Conservation (phyloP, 768 basidiomycete species). For the Leccinum uliginosum region DNA sequence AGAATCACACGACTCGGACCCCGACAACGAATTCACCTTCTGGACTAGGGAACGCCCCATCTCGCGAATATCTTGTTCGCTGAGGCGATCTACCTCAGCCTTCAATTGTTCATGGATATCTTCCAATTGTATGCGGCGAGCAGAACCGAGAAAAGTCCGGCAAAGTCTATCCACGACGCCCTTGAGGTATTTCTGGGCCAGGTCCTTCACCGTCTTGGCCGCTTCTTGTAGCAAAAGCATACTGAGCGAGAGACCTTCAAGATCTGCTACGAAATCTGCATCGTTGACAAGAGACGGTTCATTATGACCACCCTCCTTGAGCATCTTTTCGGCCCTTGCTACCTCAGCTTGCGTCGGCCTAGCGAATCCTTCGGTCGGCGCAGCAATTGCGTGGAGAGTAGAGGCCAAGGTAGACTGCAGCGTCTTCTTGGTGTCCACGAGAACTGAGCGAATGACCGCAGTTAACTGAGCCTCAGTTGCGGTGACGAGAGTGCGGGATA, state of each 20-base stretch:
- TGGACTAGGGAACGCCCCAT: slow-evolving; percentile 12
- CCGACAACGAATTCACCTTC: slow-evolving; percentile 17
- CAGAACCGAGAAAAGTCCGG: slow-evolving; percentile 7
- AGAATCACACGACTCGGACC: neutral
- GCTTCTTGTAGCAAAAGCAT: slow-evolving; percentile 16
- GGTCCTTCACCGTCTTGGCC: slow-evolving; percentile 6
- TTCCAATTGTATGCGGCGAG: slow-evolving; percentile 14
- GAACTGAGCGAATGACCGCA: slow-evolving; percentile 12
- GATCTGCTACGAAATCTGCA: slow-evolving; percentile 20
- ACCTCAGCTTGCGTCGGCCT: slow-evolving; percentile 12
- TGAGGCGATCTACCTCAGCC: slow-evolving; percentile 8
- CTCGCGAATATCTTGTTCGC: slow-evolving; percentile 17
- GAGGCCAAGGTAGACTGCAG: slow-evolving; percentile 11
- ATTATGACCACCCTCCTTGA: slow-evolving; percentile 15
- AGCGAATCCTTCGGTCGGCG: neutral
- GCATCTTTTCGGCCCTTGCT: slow-evolving; percentile 14
- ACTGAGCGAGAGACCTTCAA: slow-evolving; percentile 9
- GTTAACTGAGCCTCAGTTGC: slow-evolving; percentile 13
- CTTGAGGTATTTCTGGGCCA: slow-evolving; percentile 18
- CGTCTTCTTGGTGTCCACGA: slow-evolving; percentile 13
- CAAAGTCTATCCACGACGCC: slow-evolving; percentile 16
- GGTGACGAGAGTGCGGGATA: slow-evolving; percentile 13
- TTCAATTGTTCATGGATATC: slow-evolving; percentile 13
- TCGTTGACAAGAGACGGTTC: slow-evolving; percentile 16
- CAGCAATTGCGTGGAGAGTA: slow-evolving; percentile 11